phyloP scores from a whole-genome alignment of 495 filamentous ascomycete species.

The Hypoxylon intermedium region DNA sequence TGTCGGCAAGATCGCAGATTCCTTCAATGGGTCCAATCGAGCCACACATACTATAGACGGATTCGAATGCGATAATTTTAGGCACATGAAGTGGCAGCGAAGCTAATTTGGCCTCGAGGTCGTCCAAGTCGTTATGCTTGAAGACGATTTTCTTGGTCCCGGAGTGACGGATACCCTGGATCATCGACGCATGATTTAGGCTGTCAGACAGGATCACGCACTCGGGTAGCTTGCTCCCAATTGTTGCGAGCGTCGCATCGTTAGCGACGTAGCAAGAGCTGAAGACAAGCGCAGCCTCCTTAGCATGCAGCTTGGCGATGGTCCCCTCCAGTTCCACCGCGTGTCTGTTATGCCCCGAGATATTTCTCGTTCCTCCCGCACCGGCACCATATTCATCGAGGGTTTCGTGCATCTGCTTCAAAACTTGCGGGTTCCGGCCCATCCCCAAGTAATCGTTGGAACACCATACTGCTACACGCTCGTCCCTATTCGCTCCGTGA shows the following conservation, averaged over 20 bases:
- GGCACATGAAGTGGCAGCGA: slow-evolving; percentile 82
- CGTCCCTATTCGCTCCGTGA: slow-evolving; percentile 83
- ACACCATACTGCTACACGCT: slow-evolving; percentile 98
- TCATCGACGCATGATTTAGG: slow-evolving; percentile 98
- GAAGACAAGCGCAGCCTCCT: slow-evolving; percentile 91
- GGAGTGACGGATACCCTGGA: slow-evolving; percentile 97
- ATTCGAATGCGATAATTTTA: slow-evolving; percentile 99
- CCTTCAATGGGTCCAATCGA: slow-evolving; percentile 93
- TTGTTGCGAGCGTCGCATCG: slow-evolving; percentile 93
- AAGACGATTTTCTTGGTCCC: slow-evolving; percentile 97
- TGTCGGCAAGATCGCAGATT: slow-evolving; percentile 94
- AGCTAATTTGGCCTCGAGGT: slow-evolving; percentile 89
- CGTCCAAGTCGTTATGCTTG: slow-evolving; percentile 93
- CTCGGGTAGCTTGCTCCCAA: slow-evolving; percentile 93
- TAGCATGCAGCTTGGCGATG: slow-evolving; percentile 86
- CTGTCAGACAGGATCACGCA: slow-evolving; percentile 96
- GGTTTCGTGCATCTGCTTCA: slow-evolving; percentile 92
- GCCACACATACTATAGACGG: slow-evolving; percentile 98
- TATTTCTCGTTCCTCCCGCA: slow-evolving; percentile 94
- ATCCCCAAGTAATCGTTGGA: slow-evolving; percentile 99
- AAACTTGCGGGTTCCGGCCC: slow-evolving; percentile 87
- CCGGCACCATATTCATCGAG: slow-evolving; percentile 94
- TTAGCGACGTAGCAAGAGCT: slow-evolving; percentile 98
- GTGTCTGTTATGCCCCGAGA: slow-evolving; percentile 96
- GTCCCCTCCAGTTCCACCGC: slow-evolving; percentile 84